Evolutionary conservation across 805 yeast genomes (phyloP), one percentile per base, ranked within the genome.

Genomic region (Blastobotrys chiropterorum): DNA sequence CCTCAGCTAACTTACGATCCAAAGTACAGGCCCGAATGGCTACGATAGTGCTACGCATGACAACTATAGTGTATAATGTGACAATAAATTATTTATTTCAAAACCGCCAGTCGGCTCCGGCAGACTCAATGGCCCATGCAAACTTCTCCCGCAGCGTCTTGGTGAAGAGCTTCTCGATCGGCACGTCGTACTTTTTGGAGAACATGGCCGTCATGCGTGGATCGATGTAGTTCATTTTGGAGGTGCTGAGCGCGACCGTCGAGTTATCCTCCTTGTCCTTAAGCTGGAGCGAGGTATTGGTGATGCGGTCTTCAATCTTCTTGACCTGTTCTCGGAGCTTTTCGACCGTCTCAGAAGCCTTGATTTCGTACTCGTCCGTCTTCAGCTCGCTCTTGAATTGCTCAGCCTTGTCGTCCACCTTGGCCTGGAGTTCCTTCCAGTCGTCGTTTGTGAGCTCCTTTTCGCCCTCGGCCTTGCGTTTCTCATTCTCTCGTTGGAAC

Each of bases 241-340:
- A 87, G 0, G 98, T 92, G 46, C 96, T 90, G 58, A 92, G 73
- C 0, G 97, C 90, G 22, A 92, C 97, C 58, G 87, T 87, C 0
- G 96, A 87, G 66, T 90, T 90, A 65, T 90, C 97, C 66, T 92
- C 96, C 67, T 87, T 90, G 66, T 90, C 97, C 67, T 89, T 85
- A 65, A 89, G 75, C 65, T 86, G 95, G 55, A 89, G 72, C 7
- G 79, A 71, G 1, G 87, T 82, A 54, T 80, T 85, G 48, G 74
- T 66, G 44, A 89, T 85, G 59, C 97, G 76, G 53, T 78, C 79
- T 48, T 86, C 92, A 5, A 87, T 65, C 57, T 81, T 83, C 51
- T 82, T 87, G 21, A 89, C 74, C 68, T 89, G 95, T 6, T 70
- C 72, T 59, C 80, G 77, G 41, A 89, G 71, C 66, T 87, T 90